Conservation (phyloP, 345 rosid genomes). For the Linum usitatissimum region DNA sequence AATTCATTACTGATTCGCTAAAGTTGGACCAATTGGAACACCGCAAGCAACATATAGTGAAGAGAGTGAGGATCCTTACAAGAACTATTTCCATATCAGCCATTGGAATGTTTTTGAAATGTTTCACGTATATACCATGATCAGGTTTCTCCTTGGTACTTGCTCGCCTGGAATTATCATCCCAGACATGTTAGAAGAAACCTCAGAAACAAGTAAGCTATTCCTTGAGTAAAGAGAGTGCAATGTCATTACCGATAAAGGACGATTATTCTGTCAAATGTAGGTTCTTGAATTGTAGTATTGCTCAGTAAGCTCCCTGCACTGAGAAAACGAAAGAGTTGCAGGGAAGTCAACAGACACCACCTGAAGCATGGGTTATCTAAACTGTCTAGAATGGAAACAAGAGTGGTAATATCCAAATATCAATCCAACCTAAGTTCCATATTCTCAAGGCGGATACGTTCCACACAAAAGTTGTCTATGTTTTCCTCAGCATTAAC, state of each 20-base stretch:
- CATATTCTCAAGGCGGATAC: conserved; percentile 57
- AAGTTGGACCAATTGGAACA: neutral
- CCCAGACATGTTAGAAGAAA: neutral
- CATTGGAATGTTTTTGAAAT: conserved; percentile 21
- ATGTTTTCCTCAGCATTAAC: conserved; percentile 19
- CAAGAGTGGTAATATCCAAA: neutral
- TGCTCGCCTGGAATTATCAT: conserved; percentile 12
- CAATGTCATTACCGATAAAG: conserved; percentile 49
- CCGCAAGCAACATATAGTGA: neutral
- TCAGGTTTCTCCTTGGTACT: conserved; percentile 7
- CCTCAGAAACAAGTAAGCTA: neutral
- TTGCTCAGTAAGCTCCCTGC: conserved; percentile 32
- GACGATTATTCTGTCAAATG: conserved; percentile 66
- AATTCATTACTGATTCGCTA: neutral
- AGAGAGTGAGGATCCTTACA: conserved; percentile 6
- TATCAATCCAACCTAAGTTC: conserved; percentile 32
- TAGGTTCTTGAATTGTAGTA: conserved; percentile 71
- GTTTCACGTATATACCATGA: conserved; percentile 20
- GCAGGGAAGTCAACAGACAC: conserved; percentile 20
- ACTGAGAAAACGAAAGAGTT: conserved; percentile 6
- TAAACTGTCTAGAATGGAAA: neutral
- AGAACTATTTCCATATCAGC: conserved; percentile 26
- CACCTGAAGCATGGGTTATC: too few relatives aligned
- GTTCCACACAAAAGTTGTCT: conserved; percentile 38
- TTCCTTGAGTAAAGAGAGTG: neutral